Percentiles rank a stretch among this genome's conserved stretches.
Evolutionary conservation across 768 basidiomycete genomes (phyloP).

Genomic region (Leccinum barrowsii): DNA sequence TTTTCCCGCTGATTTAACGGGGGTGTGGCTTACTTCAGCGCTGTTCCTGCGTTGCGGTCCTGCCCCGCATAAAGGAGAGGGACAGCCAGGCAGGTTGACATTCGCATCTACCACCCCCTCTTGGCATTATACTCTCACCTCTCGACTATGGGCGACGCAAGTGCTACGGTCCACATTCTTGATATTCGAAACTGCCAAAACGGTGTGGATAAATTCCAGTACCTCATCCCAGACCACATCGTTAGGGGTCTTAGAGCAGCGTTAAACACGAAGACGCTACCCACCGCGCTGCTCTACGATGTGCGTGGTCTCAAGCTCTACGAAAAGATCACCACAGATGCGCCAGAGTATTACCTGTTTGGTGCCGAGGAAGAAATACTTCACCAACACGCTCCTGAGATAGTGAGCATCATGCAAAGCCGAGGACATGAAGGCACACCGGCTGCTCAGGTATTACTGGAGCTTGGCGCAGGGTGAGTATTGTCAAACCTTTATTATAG

Average conservation of each 20-base stretch:
- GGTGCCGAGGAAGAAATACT: slow-evolving; percentile 84
- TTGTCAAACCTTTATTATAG: not conserved
- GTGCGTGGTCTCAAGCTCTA: slow-evolving; percentile 82
- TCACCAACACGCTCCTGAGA: slow-evolving; percentile 65
- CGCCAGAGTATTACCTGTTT: slow-evolving; percentile 87
- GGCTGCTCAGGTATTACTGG: slow-evolving; percentile 66
- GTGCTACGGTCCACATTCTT: slow-evolving; percentile 16
- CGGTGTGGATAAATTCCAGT: not conserved
- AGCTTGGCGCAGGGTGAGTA: slow-evolving; percentile 91
- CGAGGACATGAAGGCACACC: slow-evolving; percentile 21
- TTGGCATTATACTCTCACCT: not conserved
- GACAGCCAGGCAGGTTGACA: not conserved
- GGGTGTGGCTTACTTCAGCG: slow-evolving; percentile 18
- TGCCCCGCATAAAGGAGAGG: slow-evolving; percentile 5
- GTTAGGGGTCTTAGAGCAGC: slow-evolving; percentile 54
- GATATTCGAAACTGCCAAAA: slow-evolving; percentile 20
- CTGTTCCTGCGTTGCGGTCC: not conserved
- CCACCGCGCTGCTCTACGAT: slow-evolving; percentile 84
- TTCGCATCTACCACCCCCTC: not conserved
- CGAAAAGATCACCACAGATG: slow-evolving; percentile 78
- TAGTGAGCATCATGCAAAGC: slow-evolving; percentile 68
- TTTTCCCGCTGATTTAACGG: not conserved
- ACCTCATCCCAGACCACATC: slow-evolving; percentile 45
- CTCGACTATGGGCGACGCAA: slow-evolving; percentile 20
- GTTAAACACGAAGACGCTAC: slow-evolving; percentile 57